These are phyloP conservation scores for Porogramme epimiltina DNA, from an alignment of 1,284 basidiomycete genomes.

Conservation along the genomic window DNA sequence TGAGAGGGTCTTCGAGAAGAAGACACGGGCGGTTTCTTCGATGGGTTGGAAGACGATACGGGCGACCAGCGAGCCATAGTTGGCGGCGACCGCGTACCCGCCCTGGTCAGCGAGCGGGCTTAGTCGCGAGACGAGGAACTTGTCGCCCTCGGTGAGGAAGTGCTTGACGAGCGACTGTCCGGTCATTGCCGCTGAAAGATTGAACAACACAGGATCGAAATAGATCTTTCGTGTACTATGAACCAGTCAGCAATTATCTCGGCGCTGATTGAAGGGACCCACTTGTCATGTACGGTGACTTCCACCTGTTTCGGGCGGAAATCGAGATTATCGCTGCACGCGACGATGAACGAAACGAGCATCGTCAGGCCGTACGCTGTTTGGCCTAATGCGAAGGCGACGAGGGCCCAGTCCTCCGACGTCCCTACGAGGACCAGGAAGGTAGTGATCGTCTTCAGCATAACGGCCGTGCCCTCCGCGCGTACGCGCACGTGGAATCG, in stretches of 20 bases:
- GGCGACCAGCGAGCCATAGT: slow-evolving; percentile 92
- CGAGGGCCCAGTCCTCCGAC: slow-evolving; percentile 54
- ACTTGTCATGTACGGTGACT: slow-evolving; percentile 31
- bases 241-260: background rate
- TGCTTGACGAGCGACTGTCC: slow-evolving; percentile 91
- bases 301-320: slow-evolving; percentile 26
- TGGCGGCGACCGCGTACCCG: slow-evolving; percentile 91
- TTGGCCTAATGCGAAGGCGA: slow-evolving; percentile 86
- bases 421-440: slow-evolving; percentile 63
- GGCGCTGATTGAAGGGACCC: slow-evolving; percentile 7
- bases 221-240: slow-evolving; percentile 26
- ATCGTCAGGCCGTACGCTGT: slow-evolving; percentile 58
- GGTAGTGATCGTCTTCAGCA: slow-evolving; percentile 72
- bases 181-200: slow-evolving; percentile 79
- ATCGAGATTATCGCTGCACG: slow-evolving; percentile 23
- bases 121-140: slow-evolving; percentile 82
- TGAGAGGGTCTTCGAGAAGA: slow-evolving; percentile 80
- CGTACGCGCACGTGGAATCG: slow-evolving; percentile 70
- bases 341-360: slow-evolving; percentile 34
- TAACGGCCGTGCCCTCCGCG: slow-evolving; percentile 83
- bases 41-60: slow-evolving; percentile 92
- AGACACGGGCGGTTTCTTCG: slow-evolving; percentile 87
- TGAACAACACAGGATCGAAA: slow-evolving; percentile 55
- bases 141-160: slow-evolving; percentile 94
- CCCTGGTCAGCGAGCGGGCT: slow-evolving; percentile 87